Evolutionary conservation across 148 eudicot genomes (phyloP).

Genomic region (Rhododendron williamsianum): DNA sequence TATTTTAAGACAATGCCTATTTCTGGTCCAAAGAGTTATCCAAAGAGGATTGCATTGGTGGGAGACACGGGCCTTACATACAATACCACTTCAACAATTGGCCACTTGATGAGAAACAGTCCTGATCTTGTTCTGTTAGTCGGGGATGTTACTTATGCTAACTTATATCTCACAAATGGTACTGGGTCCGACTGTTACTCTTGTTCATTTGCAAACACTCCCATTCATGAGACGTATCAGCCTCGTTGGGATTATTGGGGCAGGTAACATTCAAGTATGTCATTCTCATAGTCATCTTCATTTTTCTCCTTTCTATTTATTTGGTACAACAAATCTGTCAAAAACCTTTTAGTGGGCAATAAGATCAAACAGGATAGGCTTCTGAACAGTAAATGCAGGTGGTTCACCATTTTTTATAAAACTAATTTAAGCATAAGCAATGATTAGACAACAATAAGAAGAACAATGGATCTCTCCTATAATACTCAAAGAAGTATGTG

Average conservation of each 20-base stretch:
- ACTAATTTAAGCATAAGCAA: not conserved
- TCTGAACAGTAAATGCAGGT: not conserved
- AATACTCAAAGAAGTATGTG: not conserved
- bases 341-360: not conserved
- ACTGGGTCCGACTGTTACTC: constrained; percentile 90
- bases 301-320: not conserved
- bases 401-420: not conserved
- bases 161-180: constrained; percentile 84
- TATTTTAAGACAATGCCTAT: constrained; percentile 81
- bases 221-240: constrained; percentile 93
- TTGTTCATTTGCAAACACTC: constrained; percentile 76
- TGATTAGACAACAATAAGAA: no score
- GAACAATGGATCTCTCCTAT: not conserved
- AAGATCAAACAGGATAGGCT: not conserved
- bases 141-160: constrained; percentile 86
- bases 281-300: not conserved
- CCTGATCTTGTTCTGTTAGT: constrained; percentile 85
- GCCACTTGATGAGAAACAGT: constrained; percentile 57
- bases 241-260: constrained; percentile 99
- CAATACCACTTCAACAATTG: constrained; percentile 67
- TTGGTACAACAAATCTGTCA: not conserved
- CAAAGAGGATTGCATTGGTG: constrained; percentile 60
- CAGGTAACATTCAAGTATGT: constrained; percentile 36
- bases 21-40: constrained; percentile 60
- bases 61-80: constrained; percentile 94